Base-by-base conservation (phyloP, 805 yeast species). In the Spathaspora arborariae region DNA sequence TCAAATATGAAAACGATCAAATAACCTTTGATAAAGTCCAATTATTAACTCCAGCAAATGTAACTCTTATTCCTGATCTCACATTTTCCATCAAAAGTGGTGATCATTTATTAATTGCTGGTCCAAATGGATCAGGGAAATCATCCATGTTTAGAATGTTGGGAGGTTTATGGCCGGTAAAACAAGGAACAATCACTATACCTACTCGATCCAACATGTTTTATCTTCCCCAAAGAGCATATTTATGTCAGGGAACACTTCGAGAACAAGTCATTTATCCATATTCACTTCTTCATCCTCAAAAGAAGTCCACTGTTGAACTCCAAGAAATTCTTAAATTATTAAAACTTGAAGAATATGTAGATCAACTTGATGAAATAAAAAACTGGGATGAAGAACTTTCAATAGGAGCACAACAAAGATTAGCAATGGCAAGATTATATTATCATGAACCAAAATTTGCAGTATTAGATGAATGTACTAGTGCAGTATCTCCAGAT, bases 41-140 rank as follows among this genome's bases (percentile, higher is more conserved):
- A n/a, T 74, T 91, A 44, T 77, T 86, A 1, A 89, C 97, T 1
- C 98, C 98, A 0, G 83, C 85, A 3, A 85, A 88, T 46, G 91
- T 87, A 39, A 75, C 83, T 0, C 72, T 91, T 40, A 83, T 87
- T 19, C 72, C 79, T 39, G 76, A 80, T 34, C 73, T 91, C 55
- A 73, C 80, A 21, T 90, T 91, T 63, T 76, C 83, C 43, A 79
- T 91, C 45, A 79, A 84, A 51, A 85, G 80, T 27, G 97, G 97
- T 30, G 84, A 90, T 44, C 94, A 91, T 64, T 71, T 91, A 43
- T 74, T 91, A 45, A 90, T 91, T 60, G 90, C 92, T 8, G 98
- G 98, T 0, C 97, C 97, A 11, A 91, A 91, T 60, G 98, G 98
- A 1, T 87, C 96, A 52, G 98, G 98, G 21, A 91, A 91, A 67